phyloP scores from a whole-genome alignment of 306 rosid genomes.

The Cotoneaster glaucophyllus region DNA sequence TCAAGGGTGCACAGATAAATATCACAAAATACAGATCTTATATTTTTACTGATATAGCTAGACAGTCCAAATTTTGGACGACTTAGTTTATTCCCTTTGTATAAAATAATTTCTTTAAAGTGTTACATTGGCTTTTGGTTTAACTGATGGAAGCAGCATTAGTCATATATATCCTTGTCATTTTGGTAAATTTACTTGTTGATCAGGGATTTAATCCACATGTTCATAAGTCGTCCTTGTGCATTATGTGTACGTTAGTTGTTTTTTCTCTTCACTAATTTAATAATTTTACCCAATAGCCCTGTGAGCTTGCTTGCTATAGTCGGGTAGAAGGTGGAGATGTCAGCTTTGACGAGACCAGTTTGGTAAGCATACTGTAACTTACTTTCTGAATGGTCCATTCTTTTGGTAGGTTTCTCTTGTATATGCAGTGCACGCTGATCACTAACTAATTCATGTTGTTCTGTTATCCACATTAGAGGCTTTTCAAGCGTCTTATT shows the following conservation, averaged over 20 bases:
- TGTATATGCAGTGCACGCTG: not conserved
- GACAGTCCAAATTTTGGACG: not conserved
- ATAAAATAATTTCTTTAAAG: not conserved
- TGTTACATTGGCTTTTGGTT: not conserved
- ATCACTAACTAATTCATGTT: not conserved
- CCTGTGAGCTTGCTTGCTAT: slow-evolving; percentile 79
- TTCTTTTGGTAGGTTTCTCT: not conserved
- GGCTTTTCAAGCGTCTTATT: slow-evolving; percentile 89
- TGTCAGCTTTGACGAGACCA: slow-evolving; percentile 75
- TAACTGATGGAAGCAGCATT: not conserved
- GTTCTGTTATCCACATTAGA: slow-evolving; percentile 35
- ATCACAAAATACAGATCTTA: not conserved
- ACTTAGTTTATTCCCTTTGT: not conserved
- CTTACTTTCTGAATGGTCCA: not conserved
- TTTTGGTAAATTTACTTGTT: not conserved
- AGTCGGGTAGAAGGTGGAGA: slow-evolving; percentile 92
- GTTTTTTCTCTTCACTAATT: not conserved
- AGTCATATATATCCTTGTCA: not conserved
- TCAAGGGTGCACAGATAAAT: not conserved
- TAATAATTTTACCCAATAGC: slow-evolving; percentile 44
- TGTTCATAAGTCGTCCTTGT: not conserved
- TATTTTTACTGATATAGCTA: not conserved
- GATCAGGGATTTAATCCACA: not conserved
- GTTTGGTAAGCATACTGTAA: slow-evolving; percentile 54
- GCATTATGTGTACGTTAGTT: not conserved